A percentile compares a stretch with the other conserved stretches of the same genome.
phyloP scores from a whole-genome alignment of 2,329 filamentous ascomycete species.

The Fusarium aywerte region DNA sequence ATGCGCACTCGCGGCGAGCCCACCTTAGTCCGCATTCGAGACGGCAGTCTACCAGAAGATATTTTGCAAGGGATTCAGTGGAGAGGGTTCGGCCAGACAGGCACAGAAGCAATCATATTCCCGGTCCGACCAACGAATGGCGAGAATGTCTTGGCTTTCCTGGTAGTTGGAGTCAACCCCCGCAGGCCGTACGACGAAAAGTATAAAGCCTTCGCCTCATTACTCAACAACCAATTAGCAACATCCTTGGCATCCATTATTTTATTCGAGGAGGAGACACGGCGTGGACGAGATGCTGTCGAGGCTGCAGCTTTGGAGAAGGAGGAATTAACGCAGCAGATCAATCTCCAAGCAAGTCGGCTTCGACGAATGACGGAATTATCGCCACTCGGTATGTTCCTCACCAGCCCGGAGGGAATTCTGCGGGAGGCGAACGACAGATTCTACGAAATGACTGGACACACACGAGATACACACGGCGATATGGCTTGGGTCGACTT shows the following conservation, averaged over 20 bases:
- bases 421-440: constrained; percentile 58
- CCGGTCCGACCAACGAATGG: constrained; percentile 73
- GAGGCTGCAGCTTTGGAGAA: constrained; percentile 51
- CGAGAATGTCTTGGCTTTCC: constrained; percentile 71
- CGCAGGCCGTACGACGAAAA: constrained; percentile 75
- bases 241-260: constrained; percentile 73
- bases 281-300: constrained; percentile 55
- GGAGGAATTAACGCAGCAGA: constrained; percentile 49
- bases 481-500: constrained; percentile 57
- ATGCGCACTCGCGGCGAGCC: constrained; percentile 51
- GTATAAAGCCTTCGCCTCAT: constrained; percentile 68
- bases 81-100: constrained; percentile 71
- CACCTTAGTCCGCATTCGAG: constrained; percentile 51
- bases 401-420: constrained; percentile 54
- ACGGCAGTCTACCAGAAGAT: constrained; percentile 65
- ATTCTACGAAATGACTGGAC: constrained; percentile 60
- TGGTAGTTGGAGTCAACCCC: constrained; percentile 75
- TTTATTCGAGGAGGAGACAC: constrained; percentile 72
- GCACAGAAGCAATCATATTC: constrained; percentile 70
- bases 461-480: constrained; percentile 50
- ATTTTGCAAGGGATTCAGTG: constrained; percentile 67
- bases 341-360: constrained; percentile 51
- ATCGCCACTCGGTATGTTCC: constrained; percentile 54
- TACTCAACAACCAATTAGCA: constrained; percentile 61
- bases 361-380: constrained; percentile 53